Percentiles rank a stretch among this genome's conserved stretches.
phyloP scores from a whole-genome alignment of 768 basidiomycete species.

The Suillus subaureus region DNA sequence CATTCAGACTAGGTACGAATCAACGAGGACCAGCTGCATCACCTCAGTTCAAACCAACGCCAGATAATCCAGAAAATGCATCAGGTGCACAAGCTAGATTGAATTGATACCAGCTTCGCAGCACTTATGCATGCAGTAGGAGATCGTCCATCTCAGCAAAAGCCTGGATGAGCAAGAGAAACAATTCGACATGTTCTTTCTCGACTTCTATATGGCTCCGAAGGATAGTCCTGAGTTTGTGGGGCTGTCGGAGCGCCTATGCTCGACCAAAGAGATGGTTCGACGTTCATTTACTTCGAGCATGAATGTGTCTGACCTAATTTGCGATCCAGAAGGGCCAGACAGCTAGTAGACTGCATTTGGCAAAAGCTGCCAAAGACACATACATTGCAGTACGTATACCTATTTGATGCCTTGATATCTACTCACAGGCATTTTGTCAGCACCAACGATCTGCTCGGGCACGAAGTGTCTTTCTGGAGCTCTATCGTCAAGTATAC shows the following conservation, averaged over 20 bases:
- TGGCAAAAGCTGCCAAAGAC: not conserved
- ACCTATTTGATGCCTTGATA: not conserved
- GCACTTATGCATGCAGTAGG: not conserved
- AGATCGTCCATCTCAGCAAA: not conserved
- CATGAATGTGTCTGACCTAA: not conserved
- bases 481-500: slow-evolving; percentile 1
- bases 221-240: not conserved
- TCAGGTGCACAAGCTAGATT: not conserved
- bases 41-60: not conserved
- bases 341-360: not conserved
- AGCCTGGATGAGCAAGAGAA: not conserved
- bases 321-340: not conserved
- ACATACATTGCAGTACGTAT: not conserved
- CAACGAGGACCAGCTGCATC: not conserved
- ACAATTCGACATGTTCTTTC: not conserved
- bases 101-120: not conserved
- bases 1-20: not conserved
- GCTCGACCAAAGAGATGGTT: not conserved
- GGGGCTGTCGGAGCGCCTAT: not conserved
- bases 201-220: not conserved
- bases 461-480: not conserved
- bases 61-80: not conserved
- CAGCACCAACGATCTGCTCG: not conserved
- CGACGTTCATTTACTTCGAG: not conserved
- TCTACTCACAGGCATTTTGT: not conserved